Conservation (phyloP, 2,329 filamentous ascomycete species). For the Ophiostoma novo-ulmi region DNA sequence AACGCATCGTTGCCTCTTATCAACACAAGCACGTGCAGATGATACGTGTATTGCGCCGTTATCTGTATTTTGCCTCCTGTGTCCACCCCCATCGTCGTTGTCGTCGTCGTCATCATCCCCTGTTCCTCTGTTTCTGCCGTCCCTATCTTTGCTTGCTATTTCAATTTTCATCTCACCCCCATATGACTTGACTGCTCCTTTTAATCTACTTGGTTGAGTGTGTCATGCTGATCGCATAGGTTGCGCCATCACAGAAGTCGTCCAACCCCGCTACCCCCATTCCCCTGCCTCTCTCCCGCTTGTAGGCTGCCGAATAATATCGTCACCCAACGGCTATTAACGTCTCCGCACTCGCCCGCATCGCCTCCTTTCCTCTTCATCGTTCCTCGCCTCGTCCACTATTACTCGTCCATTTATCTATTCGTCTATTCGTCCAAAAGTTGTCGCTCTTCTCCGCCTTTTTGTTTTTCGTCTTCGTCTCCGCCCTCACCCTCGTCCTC, state of each 20-base stretch:
- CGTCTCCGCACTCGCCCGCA: slow-evolving; percentile 7
- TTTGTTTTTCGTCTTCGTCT: neutral
- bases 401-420: slow-evolving; percentile 1
- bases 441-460: neutral
- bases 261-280: slow-evolving; percentile 8
- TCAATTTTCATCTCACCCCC: neutral
- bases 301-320: slow-evolving; percentile 1
- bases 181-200: slow-evolving; percentile 9
- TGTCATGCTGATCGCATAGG: slow-evolving; percentile 12
- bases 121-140: neutral
- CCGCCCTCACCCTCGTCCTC: neutral
- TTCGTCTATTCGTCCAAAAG: slow-evolving; percentile 6
- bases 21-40: neutral
- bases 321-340: neutral
- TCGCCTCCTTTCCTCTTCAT: neutral
- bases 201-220: neutral
- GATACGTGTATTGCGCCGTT: neutral
- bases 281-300: slow-evolving; percentile 7
- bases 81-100: neutral
- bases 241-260: slow-evolving; percentile 13
- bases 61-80: neutral
- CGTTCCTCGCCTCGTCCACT: neutral
- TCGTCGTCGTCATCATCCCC: too few relatives aligned
- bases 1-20: neutral
- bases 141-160: neutral